Evolutionary conservation across 1,139 yeast species (phyloP).

Genomic region (Yamadazyma diospyri): DNA sequence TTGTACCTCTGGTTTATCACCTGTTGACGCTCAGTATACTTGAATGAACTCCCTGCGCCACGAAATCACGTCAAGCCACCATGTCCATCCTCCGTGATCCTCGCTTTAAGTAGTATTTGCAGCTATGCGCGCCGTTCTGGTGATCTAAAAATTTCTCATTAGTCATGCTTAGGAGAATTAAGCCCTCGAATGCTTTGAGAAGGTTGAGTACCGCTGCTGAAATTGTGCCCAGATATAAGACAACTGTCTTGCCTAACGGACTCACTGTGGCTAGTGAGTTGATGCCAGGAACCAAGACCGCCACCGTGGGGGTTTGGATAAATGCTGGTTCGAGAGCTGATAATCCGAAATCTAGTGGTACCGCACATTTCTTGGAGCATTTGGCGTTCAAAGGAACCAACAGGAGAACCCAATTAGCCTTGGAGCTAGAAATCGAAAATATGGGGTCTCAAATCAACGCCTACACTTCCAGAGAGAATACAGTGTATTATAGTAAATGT

Average conservation of each 20-base stretch:
- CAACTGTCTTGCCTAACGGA: slow-evolving; percentile 55
- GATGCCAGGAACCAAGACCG: slow-evolving; percentile 86
- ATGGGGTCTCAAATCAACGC: slow-evolving; percentile 97
- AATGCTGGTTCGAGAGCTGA: slow-evolving; percentile 99
- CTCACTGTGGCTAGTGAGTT: slow-evolving; percentile 88
- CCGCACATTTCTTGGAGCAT: slow-evolving; percentile 96
- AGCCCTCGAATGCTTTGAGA: neutral
- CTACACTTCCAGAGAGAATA: slow-evolving; percentile 93
- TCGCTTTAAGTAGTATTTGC: too few species aligned
- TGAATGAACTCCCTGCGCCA: neutral
- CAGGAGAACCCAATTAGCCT: slow-evolving; percentile 72
- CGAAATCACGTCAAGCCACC: too few species aligned
- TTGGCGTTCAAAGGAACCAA: slow-evolving; percentile 93
- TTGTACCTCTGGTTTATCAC: neutral
- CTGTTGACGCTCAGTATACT: neutral
- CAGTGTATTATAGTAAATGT: slow-evolving; percentile 93
- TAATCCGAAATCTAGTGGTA: slow-evolving; percentile 77
- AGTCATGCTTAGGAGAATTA: slow-evolving; percentile 5
- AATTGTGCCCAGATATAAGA: slow-evolving; percentile 21
- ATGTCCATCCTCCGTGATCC: too few species aligned
- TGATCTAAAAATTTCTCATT: slow-evolving; percentile 3
- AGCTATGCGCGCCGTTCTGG: neutral
- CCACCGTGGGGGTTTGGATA: slow-evolving; percentile 96
- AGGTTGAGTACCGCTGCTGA: slow-evolving; percentile 8
- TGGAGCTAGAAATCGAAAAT: slow-evolving; percentile 92